Conservation (phyloP, 1,139 yeast species). For the Yamadazyma jaroonii region DNA sequence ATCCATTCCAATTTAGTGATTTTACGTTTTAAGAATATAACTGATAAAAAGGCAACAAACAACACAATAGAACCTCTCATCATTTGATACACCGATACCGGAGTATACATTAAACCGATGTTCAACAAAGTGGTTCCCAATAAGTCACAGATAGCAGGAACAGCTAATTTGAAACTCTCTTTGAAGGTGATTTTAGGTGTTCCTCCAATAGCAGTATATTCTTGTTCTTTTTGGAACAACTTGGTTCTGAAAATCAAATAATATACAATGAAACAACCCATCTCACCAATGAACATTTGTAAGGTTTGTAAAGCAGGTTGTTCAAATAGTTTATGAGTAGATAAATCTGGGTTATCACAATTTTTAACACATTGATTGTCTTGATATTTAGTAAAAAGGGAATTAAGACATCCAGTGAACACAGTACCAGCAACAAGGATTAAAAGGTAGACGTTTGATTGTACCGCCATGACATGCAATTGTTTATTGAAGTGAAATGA, state of each 20-base stretch:
- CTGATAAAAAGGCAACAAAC: slow-evolving; percentile 73
- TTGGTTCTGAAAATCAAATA: slow-evolving; percentile 22
- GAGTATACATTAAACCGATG: slow-evolving; percentile 70
- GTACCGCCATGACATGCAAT: not conserved
- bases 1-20: slow-evolving; percentile 69
- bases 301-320: slow-evolving; percentile 80
- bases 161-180: slow-evolving; percentile 34
- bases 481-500: not conserved
- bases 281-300: slow-evolving; percentile 81
- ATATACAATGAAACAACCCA: slow-evolving; percentile 50
- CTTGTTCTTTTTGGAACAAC: slow-evolving; percentile 11
- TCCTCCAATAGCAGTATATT: slow-evolving; percentile 19
- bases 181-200: slow-evolving; percentile 17
- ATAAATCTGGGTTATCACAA: slow-evolving; percentile 45
- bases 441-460: slow-evolving; percentile 3
- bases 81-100: slow-evolving; percentile 87
- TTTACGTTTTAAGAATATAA: slow-evolving; percentile 54
- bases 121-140: slow-evolving; percentile 74
- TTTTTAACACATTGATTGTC: slow-evolving; percentile 70
- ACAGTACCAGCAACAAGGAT: slow-evolving; percentile 50
- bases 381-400: slow-evolving; percentile 72
- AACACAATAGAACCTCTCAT: slow-evolving; percentile 75
- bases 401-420: slow-evolving; percentile 70
- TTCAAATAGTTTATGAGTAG: slow-evolving; percentile 50
- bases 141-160: slow-evolving; percentile 73